Conservation (phyloP, 805 yeast species). For the Cyberlindnera meyerae region DNA sequence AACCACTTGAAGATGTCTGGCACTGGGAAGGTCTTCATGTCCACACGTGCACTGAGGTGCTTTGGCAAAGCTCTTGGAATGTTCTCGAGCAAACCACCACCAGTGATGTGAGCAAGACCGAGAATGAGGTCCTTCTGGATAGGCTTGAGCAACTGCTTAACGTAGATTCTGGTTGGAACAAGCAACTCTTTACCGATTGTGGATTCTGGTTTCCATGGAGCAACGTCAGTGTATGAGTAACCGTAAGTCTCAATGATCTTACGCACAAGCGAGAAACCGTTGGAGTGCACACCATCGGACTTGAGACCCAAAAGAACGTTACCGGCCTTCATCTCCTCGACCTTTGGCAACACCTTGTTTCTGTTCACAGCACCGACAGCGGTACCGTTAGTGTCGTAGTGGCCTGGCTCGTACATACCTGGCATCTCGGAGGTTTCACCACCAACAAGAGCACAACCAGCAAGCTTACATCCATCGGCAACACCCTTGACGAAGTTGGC, state of each 20-base stretch:
- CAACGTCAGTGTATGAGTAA: constrained; percentile 62
- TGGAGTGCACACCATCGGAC: constrained; percentile 93
- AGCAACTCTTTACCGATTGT: constrained; percentile 84
- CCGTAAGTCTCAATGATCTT: constrained; percentile 78
- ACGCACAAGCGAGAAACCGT: constrained; percentile 93
- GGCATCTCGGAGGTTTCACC: constrained; percentile 99
- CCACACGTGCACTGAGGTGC: constrained; percentile 73
- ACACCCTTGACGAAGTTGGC: constrained; percentile 91
- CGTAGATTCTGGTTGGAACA: constrained; percentile 91
- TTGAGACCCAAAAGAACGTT: constrained; percentile 81
- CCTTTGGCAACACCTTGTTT: constrained; percentile 66
- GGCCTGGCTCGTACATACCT: constrained; percentile 93
- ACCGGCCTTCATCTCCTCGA: constrained; percentile 65
- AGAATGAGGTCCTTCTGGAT: constrained; percentile 62
- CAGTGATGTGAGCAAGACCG: constrained; percentile 96
- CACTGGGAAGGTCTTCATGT: constrained; percentile 74
- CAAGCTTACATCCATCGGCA: constrained; percentile 89
- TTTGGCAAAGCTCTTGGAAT: constrained; percentile 91
- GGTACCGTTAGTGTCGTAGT: constrained; percentile 97
- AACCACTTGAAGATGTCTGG: constrained; percentile 93
- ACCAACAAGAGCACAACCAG: constrained; percentile 97
- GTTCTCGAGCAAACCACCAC: constrained; percentile 96
- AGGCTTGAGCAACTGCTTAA: constrained; percentile 78
- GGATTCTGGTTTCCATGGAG: constrained; percentile 76
- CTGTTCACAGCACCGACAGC: constrained; percentile 95